These are phyloP conservation scores for Fusarium sp. DNA, from an alignment of 2,329 filamentous ascomycete species.

Conservation along the genomic window DNA sequence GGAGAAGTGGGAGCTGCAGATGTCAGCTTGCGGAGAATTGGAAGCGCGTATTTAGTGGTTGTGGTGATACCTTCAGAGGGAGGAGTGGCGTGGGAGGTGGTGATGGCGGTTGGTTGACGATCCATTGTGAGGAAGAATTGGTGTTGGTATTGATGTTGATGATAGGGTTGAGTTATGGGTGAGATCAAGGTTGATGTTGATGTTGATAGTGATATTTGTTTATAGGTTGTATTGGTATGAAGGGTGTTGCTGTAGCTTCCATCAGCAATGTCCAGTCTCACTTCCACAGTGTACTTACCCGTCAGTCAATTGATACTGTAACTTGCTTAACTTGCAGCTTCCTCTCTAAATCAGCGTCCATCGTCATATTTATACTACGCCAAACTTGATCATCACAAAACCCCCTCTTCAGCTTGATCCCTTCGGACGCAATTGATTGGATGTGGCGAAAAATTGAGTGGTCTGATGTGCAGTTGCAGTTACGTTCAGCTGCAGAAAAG, in stretches of 20 bases:
- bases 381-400: conserved; percentile 12
- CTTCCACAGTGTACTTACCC: conserved; percentile 7
- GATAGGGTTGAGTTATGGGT: too few species aligned
- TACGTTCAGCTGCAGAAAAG: background rate
- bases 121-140: conserved; percentile 20
- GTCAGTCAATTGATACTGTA: background rate
- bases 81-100: conserved; percentile 28
- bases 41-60: background rate
- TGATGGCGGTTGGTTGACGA: conserved; percentile 34
- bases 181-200: background rate
- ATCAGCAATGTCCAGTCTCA: conserved; percentile 12
- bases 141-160: background rate
- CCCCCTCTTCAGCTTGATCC: conserved; percentile 20
- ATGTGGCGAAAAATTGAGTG: conserved; percentile 26
- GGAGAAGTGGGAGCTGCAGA: conserved; percentile 29
- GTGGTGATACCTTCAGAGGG: conserved; percentile 23
- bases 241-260: conserved; percentile 15
- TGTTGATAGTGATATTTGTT: background rate
- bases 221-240: conserved; percentile 21
- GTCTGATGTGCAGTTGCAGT: conserved; percentile 2
- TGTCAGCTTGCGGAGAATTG: conserved; percentile 21
- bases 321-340: background rate
- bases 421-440: conserved; percentile 7
- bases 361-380: conserved; percentile 7
- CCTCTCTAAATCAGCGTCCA: background rate